Evolutionary conservation across 768 basidiomycete genomes (phyloP).

Genomic region (Suillus hirtellus): DNA sequence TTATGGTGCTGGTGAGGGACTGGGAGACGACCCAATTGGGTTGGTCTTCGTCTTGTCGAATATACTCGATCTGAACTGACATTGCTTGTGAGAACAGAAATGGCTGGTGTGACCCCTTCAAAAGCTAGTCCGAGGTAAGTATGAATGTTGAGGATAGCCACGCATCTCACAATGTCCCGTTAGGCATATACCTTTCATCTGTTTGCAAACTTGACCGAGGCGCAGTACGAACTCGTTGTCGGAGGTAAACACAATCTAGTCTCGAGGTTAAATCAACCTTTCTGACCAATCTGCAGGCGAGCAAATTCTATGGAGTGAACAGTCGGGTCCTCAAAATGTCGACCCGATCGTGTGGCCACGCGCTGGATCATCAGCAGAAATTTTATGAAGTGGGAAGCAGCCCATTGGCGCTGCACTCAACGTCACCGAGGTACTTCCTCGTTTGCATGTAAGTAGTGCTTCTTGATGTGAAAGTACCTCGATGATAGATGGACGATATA

Average conservation of each 20-base stretch:
- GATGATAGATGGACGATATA: too few species aligned
- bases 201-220: conserved; percentile 43
- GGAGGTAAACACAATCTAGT: conserved; percentile 50
- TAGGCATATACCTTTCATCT: conserved; percentile 42
- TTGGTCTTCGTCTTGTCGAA: conserved; percentile 23
- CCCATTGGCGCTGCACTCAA: conserved; percentile 34
- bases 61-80: background rate
- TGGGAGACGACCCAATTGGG: conserved; percentile 51
- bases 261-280: background rate
- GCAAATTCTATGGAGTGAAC: conserved; percentile 74
- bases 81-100: conserved; percentile 34
- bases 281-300: conserved; percentile 41
- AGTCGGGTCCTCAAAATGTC: conserved; percentile 65
- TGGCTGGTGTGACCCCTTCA: conserved; percentile 61
- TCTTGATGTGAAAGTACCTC: conserved; percentile 22
- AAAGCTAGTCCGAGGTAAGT: conserved; percentile 72
- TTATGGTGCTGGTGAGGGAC: conserved; percentile 73
- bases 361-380: conserved; percentile 68
- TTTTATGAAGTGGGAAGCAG: conserved; percentile 67
- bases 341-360: conserved; percentile 75
- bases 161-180: conserved; percentile 25
- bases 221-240: conserved; percentile 49
- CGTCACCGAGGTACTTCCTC: conserved; percentile 47
- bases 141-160: conserved; percentile 1
- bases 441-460: conserved; percentile 50